Evolutionary conservation across 164 flowering plant species (phyloP).

Genomic region (Kalanchoe fedtschenkoi): DNA sequence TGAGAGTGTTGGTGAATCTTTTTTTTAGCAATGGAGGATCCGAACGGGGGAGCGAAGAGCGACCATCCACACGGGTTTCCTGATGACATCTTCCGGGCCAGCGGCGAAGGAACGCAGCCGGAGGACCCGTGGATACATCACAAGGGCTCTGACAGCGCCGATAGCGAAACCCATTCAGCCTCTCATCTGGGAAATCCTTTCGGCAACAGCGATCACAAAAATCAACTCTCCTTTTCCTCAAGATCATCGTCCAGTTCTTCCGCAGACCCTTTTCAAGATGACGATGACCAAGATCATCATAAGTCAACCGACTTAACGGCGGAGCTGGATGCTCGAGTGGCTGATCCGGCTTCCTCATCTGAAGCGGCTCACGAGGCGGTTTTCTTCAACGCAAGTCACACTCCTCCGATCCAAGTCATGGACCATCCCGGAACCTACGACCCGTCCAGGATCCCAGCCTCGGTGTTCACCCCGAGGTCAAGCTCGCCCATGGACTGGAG

Average conservation of each 20-base stretch:
- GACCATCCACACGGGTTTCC: not conserved
- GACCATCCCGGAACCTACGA: constrained; percentile 29
- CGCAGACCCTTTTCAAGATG: constrained; percentile 23
- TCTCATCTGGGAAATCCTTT: constrained; percentile 1
- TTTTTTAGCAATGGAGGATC: not conserved
- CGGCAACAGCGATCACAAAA: too few species aligned
- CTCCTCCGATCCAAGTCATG: constrained; percentile 62
- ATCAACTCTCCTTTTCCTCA: constrained; percentile 23
- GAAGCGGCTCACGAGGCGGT: constrained; percentile 1
- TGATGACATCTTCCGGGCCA: not conserved
- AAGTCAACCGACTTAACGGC: too few species aligned
- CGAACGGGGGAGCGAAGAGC: not conserved
- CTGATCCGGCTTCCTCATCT: too few species aligned
- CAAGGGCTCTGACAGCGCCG: not conserved
- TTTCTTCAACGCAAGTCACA: constrained; percentile 13
- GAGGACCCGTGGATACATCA: too few species aligned
- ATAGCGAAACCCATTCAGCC: constrained; percentile 5
- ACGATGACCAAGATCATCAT: constrained; percentile 10
- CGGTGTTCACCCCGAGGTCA: constrained; percentile 42
- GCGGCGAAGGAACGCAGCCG: too few species aligned
- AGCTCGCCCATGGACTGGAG: constrained; percentile 65
- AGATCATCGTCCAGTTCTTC: constrained; percentile 24
- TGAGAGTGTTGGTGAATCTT: too few species aligned
- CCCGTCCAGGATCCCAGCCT: constrained; percentile 53
- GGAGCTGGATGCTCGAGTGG: too few species aligned